A percentile compares a stretch with the other conserved stretches of the same genome.
Evolutionary conservation across 306 rosid species (phyloP).

Genomic region (Ammopiptanthus mongolicus): DNA sequence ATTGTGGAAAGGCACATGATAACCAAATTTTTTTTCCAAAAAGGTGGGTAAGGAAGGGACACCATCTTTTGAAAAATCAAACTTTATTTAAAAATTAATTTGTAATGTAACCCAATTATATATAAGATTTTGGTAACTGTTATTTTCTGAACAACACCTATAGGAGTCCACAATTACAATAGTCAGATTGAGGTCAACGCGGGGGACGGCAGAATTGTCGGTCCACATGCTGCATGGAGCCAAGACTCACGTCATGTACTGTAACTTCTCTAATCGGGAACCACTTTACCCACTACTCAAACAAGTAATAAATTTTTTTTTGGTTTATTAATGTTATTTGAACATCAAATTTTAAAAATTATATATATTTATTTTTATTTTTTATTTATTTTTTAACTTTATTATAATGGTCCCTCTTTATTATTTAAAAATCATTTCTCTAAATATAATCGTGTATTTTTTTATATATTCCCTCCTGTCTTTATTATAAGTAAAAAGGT

Average conservation of each 20-base stretch:
- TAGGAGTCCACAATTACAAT: background rate
- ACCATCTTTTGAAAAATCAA: background rate
- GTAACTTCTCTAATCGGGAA: background rate
- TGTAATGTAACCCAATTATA: background rate
- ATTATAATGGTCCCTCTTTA: too few species aligned
- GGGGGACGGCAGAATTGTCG: constrained; percentile 22
- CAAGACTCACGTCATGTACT: background rate
- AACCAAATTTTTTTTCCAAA: background rate
- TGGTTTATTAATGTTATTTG: too few species aligned
- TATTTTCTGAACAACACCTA: background rate
- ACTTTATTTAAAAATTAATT: background rate
- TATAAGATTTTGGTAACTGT: background rate
- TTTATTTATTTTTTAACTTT: too few species aligned
- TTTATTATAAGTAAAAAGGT: too few species aligned
- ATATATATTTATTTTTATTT: too few species aligned
- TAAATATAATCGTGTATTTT: too few species aligned
- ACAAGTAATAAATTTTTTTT: too few species aligned
- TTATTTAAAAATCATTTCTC: too few species aligned
- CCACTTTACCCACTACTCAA: background rate
- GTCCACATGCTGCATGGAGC: constrained; percentile 32
- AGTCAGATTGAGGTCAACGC: constrained; percentile 38
- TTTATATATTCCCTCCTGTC: too few species aligned
- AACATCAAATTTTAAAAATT: too few species aligned
- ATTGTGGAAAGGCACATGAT: background rate
- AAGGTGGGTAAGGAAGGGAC: background rate